A percentile compares a stretch with the other conserved stretches of the same genome.
Conservation (phyloP, 1,284 basidiomycete genomes). For the Takashimella tepidaria region DNA sequence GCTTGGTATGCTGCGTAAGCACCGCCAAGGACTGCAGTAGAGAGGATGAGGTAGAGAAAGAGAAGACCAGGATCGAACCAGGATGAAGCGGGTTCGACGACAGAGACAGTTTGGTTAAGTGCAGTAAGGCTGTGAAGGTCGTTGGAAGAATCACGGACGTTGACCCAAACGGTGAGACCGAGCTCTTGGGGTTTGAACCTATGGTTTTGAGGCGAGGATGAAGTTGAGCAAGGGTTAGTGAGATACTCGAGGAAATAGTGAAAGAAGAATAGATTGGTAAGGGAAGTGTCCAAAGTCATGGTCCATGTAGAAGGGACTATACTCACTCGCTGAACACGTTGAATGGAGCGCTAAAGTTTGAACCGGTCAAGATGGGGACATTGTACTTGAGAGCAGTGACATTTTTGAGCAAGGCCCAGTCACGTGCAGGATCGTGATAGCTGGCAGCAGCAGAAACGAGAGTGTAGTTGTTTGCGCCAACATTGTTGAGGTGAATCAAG, state of each 20-base stretch:
- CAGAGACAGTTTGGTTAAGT: conserved; percentile 70
- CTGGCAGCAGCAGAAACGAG: conserved; percentile 65
- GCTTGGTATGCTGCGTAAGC: conserved; percentile 65
- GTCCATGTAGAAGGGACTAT: too few relatives aligned
- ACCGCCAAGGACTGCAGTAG: conserved; percentile 60
- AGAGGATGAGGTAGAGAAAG: conserved; percentile 68
- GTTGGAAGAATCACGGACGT: conserved; percentile 54
- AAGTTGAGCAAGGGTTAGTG: background rate
- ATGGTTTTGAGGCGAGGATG: conserved; percentile 26
- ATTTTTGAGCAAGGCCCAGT: conserved; percentile 59
- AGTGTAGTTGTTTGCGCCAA: conserved; percentile 68
- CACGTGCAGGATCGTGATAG: conserved; percentile 62
- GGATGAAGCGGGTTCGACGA: conserved; percentile 74
- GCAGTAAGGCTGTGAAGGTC: conserved; percentile 58
- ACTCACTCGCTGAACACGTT: conserved; percentile 78
- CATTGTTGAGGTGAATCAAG: conserved; percentile 65
- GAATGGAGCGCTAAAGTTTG: conserved; percentile 68
- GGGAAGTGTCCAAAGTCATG: conserved; percentile 13
- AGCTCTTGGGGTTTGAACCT: conserved; percentile 63
- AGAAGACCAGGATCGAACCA: conserved; percentile 74
- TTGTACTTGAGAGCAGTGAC: conserved; percentile 61
- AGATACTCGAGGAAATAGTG: conserved; percentile 29
- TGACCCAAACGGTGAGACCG: conserved; percentile 71
- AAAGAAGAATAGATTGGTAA: conserved; percentile 13
- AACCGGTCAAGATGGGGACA: conserved; percentile 58